Conservation (phyloP, 495 filamentous ascomycete genomes). For the Amorphotheca resinae region DNA sequence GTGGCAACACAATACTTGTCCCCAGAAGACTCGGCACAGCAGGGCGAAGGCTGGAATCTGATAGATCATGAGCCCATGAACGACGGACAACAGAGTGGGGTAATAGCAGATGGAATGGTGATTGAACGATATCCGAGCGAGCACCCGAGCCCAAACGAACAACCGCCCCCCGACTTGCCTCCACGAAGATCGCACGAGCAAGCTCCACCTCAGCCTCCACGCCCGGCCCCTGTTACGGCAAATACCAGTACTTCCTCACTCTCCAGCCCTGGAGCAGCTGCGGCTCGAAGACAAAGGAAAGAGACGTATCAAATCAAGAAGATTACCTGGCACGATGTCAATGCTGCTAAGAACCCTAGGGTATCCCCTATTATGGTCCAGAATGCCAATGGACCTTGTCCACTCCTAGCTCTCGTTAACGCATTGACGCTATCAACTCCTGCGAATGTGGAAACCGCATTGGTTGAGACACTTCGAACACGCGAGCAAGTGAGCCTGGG, state of each 20-base stretch:
- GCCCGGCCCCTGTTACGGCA: slow-evolving; percentile 30
- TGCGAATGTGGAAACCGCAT: slow-evolving; percentile 47
- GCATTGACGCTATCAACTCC: slow-evolving; percentile 73
- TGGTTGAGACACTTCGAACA: slow-evolving; percentile 60
- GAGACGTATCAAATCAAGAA: slow-evolving; percentile 64
- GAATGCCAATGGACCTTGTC: slow-evolving; percentile 89
- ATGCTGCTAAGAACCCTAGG: slow-evolving; percentile 28
- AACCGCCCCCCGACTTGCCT: slow-evolving; percentile 26
- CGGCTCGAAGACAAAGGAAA: slow-evolving; percentile 22
- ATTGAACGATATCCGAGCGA: slow-evolving; percentile 6
- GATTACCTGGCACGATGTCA: slow-evolving; percentile 46
- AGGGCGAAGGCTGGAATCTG: slow-evolving; percentile 35
- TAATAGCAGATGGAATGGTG: slow-evolving; percentile 7
- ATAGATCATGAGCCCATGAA: slow-evolving; percentile 28
- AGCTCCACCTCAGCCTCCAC: slow-evolving; percentile 26
- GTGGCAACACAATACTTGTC: slow-evolving; percentile 9
- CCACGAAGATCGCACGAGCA: slow-evolving; percentile 22
- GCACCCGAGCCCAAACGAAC: too few species aligned
- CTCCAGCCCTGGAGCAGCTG: slow-evolving; percentile 25
- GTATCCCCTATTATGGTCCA: slow-evolving; percentile 76
- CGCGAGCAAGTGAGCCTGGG: slow-evolving; percentile 83
- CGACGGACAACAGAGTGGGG: slow-evolving; percentile 12
- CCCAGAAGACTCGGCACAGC: slow-evolving; percentile 16
- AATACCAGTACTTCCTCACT: slow-evolving; percentile 22
- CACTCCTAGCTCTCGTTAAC: slow-evolving; percentile 86